These are phyloP conservation scores for Candida railenensis DNA, from an alignment of 805 yeast species.

Conservation along the genomic window DNA sequence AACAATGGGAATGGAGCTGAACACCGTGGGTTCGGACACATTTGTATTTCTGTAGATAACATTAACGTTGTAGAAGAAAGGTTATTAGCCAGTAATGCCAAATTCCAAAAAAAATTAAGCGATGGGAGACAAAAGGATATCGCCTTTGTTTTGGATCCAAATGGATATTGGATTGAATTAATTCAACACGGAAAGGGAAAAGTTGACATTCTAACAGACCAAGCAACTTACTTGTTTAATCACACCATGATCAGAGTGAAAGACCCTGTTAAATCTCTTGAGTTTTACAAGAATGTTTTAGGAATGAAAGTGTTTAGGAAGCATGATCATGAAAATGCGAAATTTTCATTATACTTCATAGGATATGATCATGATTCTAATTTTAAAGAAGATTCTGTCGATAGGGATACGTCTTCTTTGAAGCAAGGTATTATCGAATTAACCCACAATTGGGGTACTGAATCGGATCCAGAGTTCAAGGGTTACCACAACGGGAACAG, in stretches of 20 bases:
- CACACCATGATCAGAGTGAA: slow-evolving; percentile 92
- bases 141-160: slow-evolving; percentile 94
- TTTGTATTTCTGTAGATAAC: slow-evolving; percentile 84
- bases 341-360: slow-evolving; percentile 83
- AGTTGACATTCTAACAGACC: slow-evolving; percentile 37
- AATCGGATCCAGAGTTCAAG: slow-evolving; percentile 65
- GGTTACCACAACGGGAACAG: slow-evolving; percentile 80
- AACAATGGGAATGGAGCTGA: slow-evolving; percentile 86
- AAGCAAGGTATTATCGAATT: slow-evolving; percentile 80
- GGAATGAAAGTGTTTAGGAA: slow-evolving; percentile 76
- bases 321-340: slow-evolving; percentile 59
- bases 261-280: slow-evolving; percentile 74
- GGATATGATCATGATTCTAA: slow-evolving; percentile 58
- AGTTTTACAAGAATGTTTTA: slow-evolving; percentile 73
- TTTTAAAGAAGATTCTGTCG: slow-evolving; percentile 40
- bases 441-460: slow-evolving; percentile 97
- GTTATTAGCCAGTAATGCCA: slow-evolving; percentile 61
- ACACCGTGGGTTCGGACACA: slow-evolving; percentile 90
- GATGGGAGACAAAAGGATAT: slow-evolving; percentile 94
- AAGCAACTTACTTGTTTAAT: slow-evolving; percentile 57
- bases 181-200: slow-evolving; percentile 55
- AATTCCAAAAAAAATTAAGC: slow-evolving; percentile 75
- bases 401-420: slow-evolving; percentile 28
- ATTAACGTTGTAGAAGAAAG: slow-evolving; percentile 59
- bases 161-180: slow-evolving; percentile 95